Base-by-base conservation (phyloP, 495 filamentous ascomycete species). In the Aspergillus sclerotioniger region DNA sequence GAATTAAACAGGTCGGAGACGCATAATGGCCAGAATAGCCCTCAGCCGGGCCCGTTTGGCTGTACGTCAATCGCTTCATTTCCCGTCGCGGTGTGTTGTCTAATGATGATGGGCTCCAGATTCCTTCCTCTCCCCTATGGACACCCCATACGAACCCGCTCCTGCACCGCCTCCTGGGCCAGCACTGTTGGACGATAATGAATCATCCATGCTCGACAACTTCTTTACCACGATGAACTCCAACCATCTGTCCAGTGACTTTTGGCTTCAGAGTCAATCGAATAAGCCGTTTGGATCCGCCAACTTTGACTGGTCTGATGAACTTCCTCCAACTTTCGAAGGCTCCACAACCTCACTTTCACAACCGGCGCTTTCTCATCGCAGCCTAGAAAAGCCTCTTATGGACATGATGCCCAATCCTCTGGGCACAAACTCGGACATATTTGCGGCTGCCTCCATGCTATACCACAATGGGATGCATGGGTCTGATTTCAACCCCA, bases 141-240 rank as follows among this genome's bases (percentile, higher is more conserved):
- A 82, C 39, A 81, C 78, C 50, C 78, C 82, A 28, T 81, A 80
- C 57, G 77, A 82, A 49, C 78, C 78, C 61, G 77, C 81, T 56
- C 82, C 84, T 29, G 77, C 79, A 35, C 81, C 80, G 43, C 80
- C 84, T 17, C 79, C 81, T 3, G 84, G 84, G 9, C 80, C 79
- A 25, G 79, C 85, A 33, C 73, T 87, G 48, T 78, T 87, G 58
- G 80, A 83, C 56, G 80, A 85, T 62, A 79, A 79, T 54, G 85
- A 88, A 64, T 80, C 76, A 37, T 82, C 77, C 57, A 77, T 84
- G 69, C 74, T 87, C n/a, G 77, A 80, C 29, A 78, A 71, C 58
- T 88, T 87, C 70, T 86, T 87, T 66, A 82, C 80, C 50, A 82
- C 77, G 17, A 74, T 87, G 65, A 80, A 80, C 53, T 72, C 80